These are phyloP conservation scores for Coniosporium apollinis DNA, from an alignment of 495 filamentous ascomycete species.

Conservation along the genomic window DNA sequence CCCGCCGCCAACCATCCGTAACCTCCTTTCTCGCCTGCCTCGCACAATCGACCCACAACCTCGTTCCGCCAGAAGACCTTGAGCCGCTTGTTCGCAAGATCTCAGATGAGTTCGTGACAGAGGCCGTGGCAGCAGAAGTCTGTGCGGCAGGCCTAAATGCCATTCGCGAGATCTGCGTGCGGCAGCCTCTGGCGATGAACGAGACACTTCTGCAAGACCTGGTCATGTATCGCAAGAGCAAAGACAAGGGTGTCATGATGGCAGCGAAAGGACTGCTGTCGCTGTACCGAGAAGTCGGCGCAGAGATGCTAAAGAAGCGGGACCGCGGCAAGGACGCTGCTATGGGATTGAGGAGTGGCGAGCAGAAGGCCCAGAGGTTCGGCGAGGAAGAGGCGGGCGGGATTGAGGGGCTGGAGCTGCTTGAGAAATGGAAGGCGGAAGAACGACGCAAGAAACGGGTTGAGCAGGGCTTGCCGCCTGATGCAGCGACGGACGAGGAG, in stretches of 20 bases:
- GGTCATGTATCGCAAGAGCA: constrained; percentile 89
- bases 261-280: constrained; percentile 79
- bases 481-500: constrained; percentile 36
- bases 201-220: constrained; percentile 92
- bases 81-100: constrained; percentile 91
- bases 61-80: constrained; percentile 85
- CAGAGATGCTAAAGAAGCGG: constrained; percentile 75
- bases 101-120: constrained; percentile 93
- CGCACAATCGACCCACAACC: constrained; percentile 76
- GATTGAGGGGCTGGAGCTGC: constrained; percentile 83
- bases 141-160: constrained; percentile 86
- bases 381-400: constrained; percentile 63
- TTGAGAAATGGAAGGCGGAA: constrained; percentile 88
- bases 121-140: constrained; percentile 80
- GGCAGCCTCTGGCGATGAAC: constrained; percentile 89
- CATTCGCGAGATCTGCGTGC: constrained; percentile 81
- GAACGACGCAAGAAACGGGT: constrained; percentile 53
- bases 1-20: constrained; percentile 78
- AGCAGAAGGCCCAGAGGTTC: constrained; percentile 53
- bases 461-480: constrained; percentile 45
- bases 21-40: constrained; percentile 88
- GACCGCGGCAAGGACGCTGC: constrained; percentile 89
- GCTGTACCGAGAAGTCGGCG: constrained; percentile 77
- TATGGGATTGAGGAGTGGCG: constrained; percentile 56
- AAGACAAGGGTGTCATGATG: constrained; percentile 97